Percentiles rank a stretch among this genome's conserved stretches.
phyloP scores from a whole-genome alignment of 139 green algal genomes.

The Chlamydomonas incerta region DNA sequence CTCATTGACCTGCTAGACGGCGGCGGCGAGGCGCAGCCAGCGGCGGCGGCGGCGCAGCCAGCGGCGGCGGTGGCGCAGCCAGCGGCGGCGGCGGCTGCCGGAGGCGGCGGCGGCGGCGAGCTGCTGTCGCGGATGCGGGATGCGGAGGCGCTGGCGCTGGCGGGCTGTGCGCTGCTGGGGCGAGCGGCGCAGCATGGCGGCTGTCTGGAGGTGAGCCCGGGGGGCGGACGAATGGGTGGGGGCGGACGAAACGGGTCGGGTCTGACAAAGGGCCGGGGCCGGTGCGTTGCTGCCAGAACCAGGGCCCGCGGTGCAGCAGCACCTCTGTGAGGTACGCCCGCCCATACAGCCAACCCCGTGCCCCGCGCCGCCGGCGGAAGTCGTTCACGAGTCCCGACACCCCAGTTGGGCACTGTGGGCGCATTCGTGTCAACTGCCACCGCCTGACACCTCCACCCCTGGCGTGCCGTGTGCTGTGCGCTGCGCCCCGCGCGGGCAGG shows the following conservation, averaged over 20 bases:
- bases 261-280: neutral
- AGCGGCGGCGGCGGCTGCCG: neutral
- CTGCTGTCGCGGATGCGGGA: neutral
- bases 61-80: neutral
- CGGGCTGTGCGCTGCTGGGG: conserved; percentile 59
- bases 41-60: neutral
- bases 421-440: too few relatives aligned
- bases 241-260: neutral
- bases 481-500: neutral
- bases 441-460: too few relatives aligned
- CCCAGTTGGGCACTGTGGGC: too few relatives aligned
- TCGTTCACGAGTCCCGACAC: too few relatives aligned
- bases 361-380: conserved; percentile 42
- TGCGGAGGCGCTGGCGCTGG: conserved; percentile 15
- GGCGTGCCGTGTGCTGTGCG: too few relatives aligned
- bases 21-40: neutral
- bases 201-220: conserved; percentile 63
- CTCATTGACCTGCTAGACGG: neutral
- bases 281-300: conserved; percentile 27
- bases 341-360: conserved; percentile 64
- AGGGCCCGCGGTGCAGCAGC: conserved; percentile 67
- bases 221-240: neutral
- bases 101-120: neutral
- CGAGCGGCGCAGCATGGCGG: conserved; percentile 69
- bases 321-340: conserved; percentile 69